These are phyloP conservation scores for Paxillus ammoniavirescens DNA, from an alignment of 768 basidiomycete genomes.

Conservation along the genomic window DNA sequence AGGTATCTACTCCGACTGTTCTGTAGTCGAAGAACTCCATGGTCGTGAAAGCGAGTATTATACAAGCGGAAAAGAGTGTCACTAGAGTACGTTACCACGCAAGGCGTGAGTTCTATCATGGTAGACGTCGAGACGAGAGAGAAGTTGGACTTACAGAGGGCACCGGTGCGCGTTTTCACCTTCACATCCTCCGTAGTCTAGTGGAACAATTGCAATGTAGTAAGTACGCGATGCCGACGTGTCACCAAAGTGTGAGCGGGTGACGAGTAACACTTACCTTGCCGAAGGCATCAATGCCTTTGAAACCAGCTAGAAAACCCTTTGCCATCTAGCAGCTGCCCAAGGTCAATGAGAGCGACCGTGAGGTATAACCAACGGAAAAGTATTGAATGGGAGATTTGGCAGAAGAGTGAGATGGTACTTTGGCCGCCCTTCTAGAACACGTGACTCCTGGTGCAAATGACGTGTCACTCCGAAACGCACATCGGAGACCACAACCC, in stretches of 20 bases:
- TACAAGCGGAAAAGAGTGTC: conserved; percentile 86
- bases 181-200: conserved; percentile 99
- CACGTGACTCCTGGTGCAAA: conserved; percentile 23
- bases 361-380: conserved; percentile 5
- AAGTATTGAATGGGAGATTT: conserved; percentile 4
- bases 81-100: conserved; percentile 47
- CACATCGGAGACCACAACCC: too few species aligned
- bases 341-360: conserved; percentile 18
- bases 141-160: conserved; percentile 62
- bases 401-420: neutral
- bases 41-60: conserved; percentile 87
- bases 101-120: conserved; percentile 8
- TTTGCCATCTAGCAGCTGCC: conserved; percentile 60
- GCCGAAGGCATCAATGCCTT: conserved; percentile 97
- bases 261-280: conserved; percentile 58
- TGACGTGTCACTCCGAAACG: too few species aligned
- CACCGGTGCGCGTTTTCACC: conserved; percentile 95
- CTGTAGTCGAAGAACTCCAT: conserved; percentile 98
- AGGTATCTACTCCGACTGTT: conserved; percentile 81
- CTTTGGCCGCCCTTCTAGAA: neutral
- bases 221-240: conserved; percentile 10
- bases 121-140: neutral
- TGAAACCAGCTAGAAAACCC: conserved; percentile 72
- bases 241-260: conserved; percentile 1
- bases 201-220: neutral